These are phyloP conservation scores for Arthrocladium fulminans DNA, from an alignment of 2,329 filamentous ascomycete species.

Conservation along the genomic window DNA sequence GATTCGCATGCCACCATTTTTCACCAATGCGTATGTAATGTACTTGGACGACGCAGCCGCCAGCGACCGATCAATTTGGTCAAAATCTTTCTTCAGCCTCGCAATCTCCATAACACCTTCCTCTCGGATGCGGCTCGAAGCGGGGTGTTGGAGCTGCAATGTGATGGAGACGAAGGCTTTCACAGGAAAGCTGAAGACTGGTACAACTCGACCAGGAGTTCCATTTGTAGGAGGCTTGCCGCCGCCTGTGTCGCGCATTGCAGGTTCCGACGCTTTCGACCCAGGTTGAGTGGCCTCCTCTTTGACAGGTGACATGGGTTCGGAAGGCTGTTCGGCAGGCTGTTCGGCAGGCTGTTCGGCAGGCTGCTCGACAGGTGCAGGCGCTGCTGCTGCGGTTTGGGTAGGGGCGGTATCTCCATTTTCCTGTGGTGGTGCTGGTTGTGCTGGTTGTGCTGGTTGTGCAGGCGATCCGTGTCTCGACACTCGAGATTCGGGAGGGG, in stretches of 20 bases:
- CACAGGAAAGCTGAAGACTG: slow-evolving; percentile 93
- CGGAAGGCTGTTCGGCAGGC: background rate
- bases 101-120: slow-evolving; percentile 87
- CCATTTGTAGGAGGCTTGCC: background rate
- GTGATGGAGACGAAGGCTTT: slow-evolving; percentile 89
- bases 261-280: background rate
- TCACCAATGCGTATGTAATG: slow-evolving; percentile 89
- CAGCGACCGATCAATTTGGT: slow-evolving; percentile 89
- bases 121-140: slow-evolving; percentile 57
- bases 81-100: slow-evolving; percentile 91
- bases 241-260: background rate
- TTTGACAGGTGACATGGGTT: background rate
- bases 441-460: background rate
- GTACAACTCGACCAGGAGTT: slow-evolving; percentile 47
- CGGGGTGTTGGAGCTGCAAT: slow-evolving; percentile 51
- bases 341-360: background rate
- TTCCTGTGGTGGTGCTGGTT: no score
- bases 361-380: background rate
- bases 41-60: slow-evolving; percentile 82
- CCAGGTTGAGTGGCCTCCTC: slow-evolving; percentile 1
- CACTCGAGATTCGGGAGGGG: slow-evolving; percentile 20
- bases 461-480: slow-evolving; percentile 10
- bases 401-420: background rate
- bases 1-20: slow-evolving; percentile 83
- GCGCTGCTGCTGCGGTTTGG: background rate